Conservation (phyloP, 2,329 filamentous ascomycete species). For the Aspergillus pseudonomiae region DNA sequence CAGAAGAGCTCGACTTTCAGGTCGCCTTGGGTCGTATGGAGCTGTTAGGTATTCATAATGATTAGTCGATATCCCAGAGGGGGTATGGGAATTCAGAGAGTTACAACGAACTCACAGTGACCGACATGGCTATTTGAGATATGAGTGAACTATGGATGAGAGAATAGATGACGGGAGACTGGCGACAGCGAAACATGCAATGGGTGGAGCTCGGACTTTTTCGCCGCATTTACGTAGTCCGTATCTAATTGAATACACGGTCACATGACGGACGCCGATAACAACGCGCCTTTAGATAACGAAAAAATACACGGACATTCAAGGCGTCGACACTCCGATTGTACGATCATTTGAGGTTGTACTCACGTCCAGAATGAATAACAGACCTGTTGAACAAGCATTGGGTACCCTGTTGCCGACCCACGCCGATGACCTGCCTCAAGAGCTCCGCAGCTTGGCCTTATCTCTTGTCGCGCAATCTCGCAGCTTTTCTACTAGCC, state of each 20-base stretch:
- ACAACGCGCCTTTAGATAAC: neutral
- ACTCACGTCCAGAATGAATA: conserved; percentile 58
- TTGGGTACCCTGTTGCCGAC: conserved; percentile 75
- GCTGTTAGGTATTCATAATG: conserved; percentile 34
- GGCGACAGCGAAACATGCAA: conserved; percentile 10
- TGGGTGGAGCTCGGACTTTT: neutral
- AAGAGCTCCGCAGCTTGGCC: conserved; percentile 71
- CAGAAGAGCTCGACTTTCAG: conserved; percentile 97
- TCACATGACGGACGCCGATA: conserved; percentile 15
- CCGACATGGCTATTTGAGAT: conserved; percentile 30
- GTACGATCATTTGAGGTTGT: neutral
- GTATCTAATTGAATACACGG: neutral
- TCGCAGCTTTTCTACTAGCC: conserved; percentile 71
- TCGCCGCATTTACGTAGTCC: neutral
- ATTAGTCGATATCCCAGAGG: neutral
- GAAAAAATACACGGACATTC: neutral
- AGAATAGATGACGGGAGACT: neutral
- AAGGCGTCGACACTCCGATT: neutral
- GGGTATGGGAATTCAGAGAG: neutral
- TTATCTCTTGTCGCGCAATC: conserved; percentile 78
- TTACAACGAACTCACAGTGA: conserved; percentile 31
- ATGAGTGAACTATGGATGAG: neutral
- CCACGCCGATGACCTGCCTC: conserved; percentile 67
- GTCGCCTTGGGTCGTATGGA: conserved; percentile 87
- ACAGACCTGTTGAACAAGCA: conserved; percentile 72